Evolutionary conservation across 164 flowering plant species (phyloP), one percentile per base, ranked within the genome.

Genomic region (Warburgia ugandensis): DNA sequence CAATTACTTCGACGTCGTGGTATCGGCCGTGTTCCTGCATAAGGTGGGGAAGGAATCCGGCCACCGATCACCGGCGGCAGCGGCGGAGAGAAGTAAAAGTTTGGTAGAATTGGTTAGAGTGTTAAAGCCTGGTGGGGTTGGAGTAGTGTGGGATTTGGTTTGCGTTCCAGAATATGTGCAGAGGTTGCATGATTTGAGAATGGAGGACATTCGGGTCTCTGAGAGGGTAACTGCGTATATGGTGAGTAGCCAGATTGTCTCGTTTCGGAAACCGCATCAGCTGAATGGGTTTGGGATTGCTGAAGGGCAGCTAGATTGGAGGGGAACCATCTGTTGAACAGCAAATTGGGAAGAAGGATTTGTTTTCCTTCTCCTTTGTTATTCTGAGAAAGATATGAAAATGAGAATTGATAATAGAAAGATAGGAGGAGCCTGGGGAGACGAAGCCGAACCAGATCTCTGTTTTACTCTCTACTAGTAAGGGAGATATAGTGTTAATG

Each of bases 181-280:
- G 59, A 68, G 87, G 54, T 48, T 91, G 52, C 79, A 73, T 13
- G 97, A 87, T 40, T 29, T 84, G 42, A 60, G 73, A 53, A 84
- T 91, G 97, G 97, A 91, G 66, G 97, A 91, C 11, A 78, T 87
- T 14, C 47, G 79, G 27, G 94, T 87, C 9, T 86, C 97, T 11
- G 96, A 86, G 59, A 67, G 79, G 2, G 91, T 86, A 0, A 90
- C 95, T 8, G 97, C 97, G 13, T 90, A 79, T 69, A 80, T 90
- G 97, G 86, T 69, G 27, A 74, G 79, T 44, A 90, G 97, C 59
- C 95, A 90, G 60, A 79, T 90, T 44, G 94, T 86, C 4, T 77
- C 96, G n/a, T 91, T 91, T 58, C 60, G 85, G 62, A 91, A 84
- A 68, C 97, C 97, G n/a, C 28, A 26, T n/a, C n/a, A n/a, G n/a